Percentiles rank a stretch among this genome's conserved stretches.
phyloP scores from a whole-genome alignment of 2,329 filamentous ascomycete species.

The Pseudocercospora fijiensis region DNA sequence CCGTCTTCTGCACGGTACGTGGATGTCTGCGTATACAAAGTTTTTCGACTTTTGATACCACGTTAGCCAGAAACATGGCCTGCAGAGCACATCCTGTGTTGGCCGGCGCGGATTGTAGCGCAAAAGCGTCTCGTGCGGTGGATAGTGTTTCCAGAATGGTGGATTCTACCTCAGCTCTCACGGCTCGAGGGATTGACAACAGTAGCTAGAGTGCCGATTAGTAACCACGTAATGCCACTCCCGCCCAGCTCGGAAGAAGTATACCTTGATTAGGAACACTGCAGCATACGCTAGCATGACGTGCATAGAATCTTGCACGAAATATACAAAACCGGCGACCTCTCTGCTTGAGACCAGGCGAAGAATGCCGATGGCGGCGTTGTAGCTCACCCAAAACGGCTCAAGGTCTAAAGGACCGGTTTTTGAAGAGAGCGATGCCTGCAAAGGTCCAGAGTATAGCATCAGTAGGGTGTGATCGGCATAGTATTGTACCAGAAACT shows the following conservation, averaged over 20 bases:
- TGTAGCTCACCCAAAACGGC: constrained; percentile 38
- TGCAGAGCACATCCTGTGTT: constrained; percentile 10
- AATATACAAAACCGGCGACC: constrained; percentile 39
- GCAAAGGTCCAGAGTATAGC: constrained; percentile 40
- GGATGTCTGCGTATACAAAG: constrained; percentile 10
- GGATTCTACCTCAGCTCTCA: constrained; percentile 24
- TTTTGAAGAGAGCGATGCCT: constrained; percentile 37
- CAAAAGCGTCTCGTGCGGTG: neutral
- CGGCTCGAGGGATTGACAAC: constrained; percentile 22
- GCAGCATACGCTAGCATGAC: constrained; percentile 47
- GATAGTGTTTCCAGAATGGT: constrained; percentile 3
- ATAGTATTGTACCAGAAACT: constrained; percentile 44
- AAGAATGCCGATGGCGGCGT: constrained; percentile 39
- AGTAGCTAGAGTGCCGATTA: constrained; percentile 17
- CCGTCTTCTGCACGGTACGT: constrained; percentile 10
- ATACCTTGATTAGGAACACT: constrained; percentile 42
- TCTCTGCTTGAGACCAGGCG: constrained; percentile 35
- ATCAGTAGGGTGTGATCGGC: constrained; percentile 42
- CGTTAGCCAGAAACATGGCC: constrained; percentile 6
- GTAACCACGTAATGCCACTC: neutral
- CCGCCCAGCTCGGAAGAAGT: constrained; percentile 6
- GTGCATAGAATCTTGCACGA: constrained; percentile 46
- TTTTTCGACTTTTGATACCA: neutral
- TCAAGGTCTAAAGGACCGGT: constrained; percentile 16
- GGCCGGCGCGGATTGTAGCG: constrained; percentile 29